Conservation (phyloP, 73 alveolate species). For the Uronychia binucleata region DNA sequence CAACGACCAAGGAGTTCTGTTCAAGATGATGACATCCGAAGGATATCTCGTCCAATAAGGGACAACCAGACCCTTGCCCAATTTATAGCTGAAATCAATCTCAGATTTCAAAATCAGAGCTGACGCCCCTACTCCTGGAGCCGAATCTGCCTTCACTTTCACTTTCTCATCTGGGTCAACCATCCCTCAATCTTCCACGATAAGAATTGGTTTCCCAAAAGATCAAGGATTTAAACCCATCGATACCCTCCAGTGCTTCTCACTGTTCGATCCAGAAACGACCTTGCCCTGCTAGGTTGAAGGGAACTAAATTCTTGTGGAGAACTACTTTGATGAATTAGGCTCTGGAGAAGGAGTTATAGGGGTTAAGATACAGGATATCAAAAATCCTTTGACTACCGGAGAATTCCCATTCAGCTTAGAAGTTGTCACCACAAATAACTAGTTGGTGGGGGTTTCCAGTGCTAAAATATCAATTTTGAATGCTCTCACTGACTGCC, state of each 20-base stretch:
- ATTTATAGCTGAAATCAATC: too few relatives aligned
- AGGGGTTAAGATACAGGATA: background rate
- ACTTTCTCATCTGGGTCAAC: background rate
- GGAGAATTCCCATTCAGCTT: background rate
- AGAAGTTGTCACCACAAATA: background rate
- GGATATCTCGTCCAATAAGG: background rate
- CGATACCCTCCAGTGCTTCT: background rate
- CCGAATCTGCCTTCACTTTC: background rate
- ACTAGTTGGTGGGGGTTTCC: background rate
- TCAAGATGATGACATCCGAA: background rate
- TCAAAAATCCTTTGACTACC: background rate
- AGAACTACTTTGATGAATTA: background rate
- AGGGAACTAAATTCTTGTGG: background rate
- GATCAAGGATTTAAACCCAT: background rate
- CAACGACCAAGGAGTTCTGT: background rate
- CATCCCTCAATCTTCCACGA: background rate
- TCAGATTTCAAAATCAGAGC: background rate
- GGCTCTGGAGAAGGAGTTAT: background rate
- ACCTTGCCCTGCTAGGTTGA: background rate
- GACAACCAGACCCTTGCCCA: background rate
- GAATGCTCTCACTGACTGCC: background rate
- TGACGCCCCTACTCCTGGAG: background rate
- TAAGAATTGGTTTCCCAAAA: background rate
- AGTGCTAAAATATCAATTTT: background rate
- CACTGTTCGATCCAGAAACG: background rate